Base-by-base conservation (phyloP, 108 stramenopile genomes). In the Nitzschia sp. region DNA sequence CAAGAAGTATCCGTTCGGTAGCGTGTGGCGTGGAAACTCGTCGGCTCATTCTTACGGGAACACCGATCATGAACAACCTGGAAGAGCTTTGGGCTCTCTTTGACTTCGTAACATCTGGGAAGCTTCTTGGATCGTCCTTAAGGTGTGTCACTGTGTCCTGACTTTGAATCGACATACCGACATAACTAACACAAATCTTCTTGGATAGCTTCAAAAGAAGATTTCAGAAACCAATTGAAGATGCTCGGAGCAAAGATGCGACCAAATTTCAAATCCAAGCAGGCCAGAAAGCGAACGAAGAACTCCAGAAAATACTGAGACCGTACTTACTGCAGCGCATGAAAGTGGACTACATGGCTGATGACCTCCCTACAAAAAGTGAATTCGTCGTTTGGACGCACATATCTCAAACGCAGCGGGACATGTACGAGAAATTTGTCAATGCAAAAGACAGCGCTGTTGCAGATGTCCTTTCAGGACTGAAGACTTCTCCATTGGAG, bases 41-140 rank as follows among this genome's bases (percentile, higher is more conserved):
- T 8, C 80, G 97, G 17, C 76, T 98, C 2, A 63, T 97, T 6
- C 79, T 99, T 23, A 94, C 96, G 2, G 98, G 98, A 13, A 96
- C 97, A 1, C 98, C 98, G 0, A 93, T 98, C 45, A 96, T 97
- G 76, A 98, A 98, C 77, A 90, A 89, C 69, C 67, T 95, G 22
- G 63, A 50, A 44, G 98, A 99, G 69, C 92, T 99, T 4, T 95
- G 96, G 89, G 72, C 83, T 11, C 72, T 99, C 1, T 93, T 99
- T 45, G 96, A 98, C 68, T 98, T 94, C 75, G 95, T 84, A 17
- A 85, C 85, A 28, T 68, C 83, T 35, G 88, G 88, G 3, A 69
- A 63, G 60, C 52, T 94, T n/a, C 77, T 94, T 19, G 90, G 88
- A 11, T 47, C 72, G 2, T 58, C 68, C 19, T 56, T 48, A 54